Evolutionary conservation across 2,329 filamentous ascomycete genomes (phyloP).

Genomic region (Aciculosporium take): DNA sequence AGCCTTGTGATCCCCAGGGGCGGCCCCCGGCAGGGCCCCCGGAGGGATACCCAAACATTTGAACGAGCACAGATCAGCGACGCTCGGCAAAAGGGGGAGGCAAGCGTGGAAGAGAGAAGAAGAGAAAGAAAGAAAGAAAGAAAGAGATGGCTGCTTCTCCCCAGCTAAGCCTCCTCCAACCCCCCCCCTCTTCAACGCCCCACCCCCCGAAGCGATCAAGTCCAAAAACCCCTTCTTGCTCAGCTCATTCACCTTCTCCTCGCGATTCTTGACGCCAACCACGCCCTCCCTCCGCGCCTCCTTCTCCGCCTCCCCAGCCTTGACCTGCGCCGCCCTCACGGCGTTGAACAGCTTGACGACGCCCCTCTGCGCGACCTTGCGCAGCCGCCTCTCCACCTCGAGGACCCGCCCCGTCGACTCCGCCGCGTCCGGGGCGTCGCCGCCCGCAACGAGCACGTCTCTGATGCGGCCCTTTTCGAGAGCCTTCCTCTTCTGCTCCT

Average conservation of each 20-base stretch:
- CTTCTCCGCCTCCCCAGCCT: slow-evolving; percentile 63
- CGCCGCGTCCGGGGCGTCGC: slow-evolving; percentile 34
- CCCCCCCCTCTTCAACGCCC: slow-evolving; percentile 42
- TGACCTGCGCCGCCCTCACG: slow-evolving; percentile 80
- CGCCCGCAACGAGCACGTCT: slow-evolving; percentile 59
- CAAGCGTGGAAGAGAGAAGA: neutral
- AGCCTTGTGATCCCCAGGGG: neutral
- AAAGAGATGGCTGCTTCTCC: neutral
- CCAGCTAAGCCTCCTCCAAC: slow-evolving; percentile 43
- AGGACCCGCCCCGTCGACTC: slow-evolving; percentile 39
- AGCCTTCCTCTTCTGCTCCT: slow-evolving; percentile 65
- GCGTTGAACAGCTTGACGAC: slow-evolving; percentile 96
- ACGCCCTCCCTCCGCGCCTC: slow-evolving; percentile 56
- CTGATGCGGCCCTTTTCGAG: slow-evolving; percentile 77
- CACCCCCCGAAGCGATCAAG: slow-evolving; percentile 57
- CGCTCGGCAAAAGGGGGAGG: neutral
- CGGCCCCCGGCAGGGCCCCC: too few species aligned
- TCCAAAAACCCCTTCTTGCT: slow-evolving; percentile 94
- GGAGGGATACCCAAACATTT: too few species aligned
- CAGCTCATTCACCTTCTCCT: slow-evolving; percentile 89
- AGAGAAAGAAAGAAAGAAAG: neutral
- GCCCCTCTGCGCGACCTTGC: slow-evolving; percentile 82
- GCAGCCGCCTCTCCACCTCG: slow-evolving; percentile 64
- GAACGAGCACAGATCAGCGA: neutral
- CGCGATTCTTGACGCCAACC: slow-evolving; percentile 63